Base-by-base conservation (phyloP, 164 flowering plant genomes). In the Tinospora cordifolia region DNA sequence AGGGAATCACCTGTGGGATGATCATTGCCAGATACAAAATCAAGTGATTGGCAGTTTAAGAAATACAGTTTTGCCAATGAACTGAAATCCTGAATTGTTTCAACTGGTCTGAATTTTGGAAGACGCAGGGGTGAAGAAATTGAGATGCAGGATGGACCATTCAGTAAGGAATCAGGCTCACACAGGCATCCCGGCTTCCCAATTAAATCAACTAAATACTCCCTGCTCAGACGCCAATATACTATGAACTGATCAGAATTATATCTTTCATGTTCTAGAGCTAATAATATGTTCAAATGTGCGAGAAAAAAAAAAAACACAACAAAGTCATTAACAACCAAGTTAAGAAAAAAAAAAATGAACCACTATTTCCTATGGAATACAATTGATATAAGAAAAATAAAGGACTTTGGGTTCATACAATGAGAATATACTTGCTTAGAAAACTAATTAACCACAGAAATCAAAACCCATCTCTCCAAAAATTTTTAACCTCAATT, bases 81-180 rank as follows among this genome's bases (percentile, higher is more conserved):
- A 77, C 90, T 84, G 80, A 88, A 90, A 85, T 91, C 88, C 76
- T 86, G 81, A 57, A 80, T 74, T 71, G 87, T 82, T 78, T 82
- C 88, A 82, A 81, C 81, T 66, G 83, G 78, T 79, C 81, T 89
- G 72, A 78, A 80, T 75, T 84, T 78, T 41, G 99, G 99, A 78
- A 86, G 86, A 65, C 94, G 90, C 84, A 94, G 76, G 30, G 98
- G 98, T 72, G 98, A 92, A 68, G 95, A 84, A 72, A 94, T 86
- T 77, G 90, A 84, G 80, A 92, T 90, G 76, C 93, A 86, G 71
- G 90, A 87, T 66, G 93, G 97, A 71, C 97, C 98, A 83, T 94
- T 94, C 67, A 90, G 84, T 79, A 88, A 76, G 74, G 98, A 94
- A 82, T 89, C 89, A 64, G 97, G 98, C 72, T 86, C 89, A 36